Evolutionary conservation across 331 rosid genomes (phyloP), one percentile per base, ranked within the genome.

Genomic region (Arachis monticola): DNA sequence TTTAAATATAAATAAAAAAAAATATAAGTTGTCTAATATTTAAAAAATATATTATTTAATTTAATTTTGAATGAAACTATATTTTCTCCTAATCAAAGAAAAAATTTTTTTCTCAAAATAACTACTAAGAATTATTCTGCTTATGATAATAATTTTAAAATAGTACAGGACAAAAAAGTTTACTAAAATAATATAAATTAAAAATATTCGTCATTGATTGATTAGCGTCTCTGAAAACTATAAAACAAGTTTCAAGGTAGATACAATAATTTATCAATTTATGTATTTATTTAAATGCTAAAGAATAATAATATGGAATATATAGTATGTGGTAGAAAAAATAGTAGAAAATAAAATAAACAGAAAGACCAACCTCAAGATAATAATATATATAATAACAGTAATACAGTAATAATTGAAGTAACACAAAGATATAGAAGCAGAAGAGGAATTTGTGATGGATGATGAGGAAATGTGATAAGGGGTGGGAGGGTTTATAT

Each of bases 401-500:
- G 3, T 53, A 86, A 68, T 61, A 70, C 7, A 77, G 61, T 61
- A 8, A 59, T 44, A 11, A 59, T 44, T 67, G 79, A 11, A 47
- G 45, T 4, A 35, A 35, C 38, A 35, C 38, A 35, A 35, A 41
- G 81, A 79, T 55, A 13, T 14, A 64, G 86, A 62, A 57, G 83
- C 9, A 72, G 80, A 55, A 73, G 84, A 74, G 72, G 63, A 63
- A 6, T 53, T 55, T 70, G 40, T 53, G 59, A 53, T 53, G 59
- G 14, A 11, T 84, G 86, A 81, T 89, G 97, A 87, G 67, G 80
- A 77, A 71, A 84, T 46, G 85, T 72, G 90, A 67, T 51, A 61
- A 12, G 38, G 66, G 58, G 74, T 11, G 60, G 70, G 38, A 80
- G 70, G 81, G 85, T 83, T 87, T 93, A 93, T 91, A 93, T 90